Evolutionary conservation across 2,329 filamentous ascomycete genomes (phyloP).

Genomic region (Colletotrichum tropicicola): DNA sequence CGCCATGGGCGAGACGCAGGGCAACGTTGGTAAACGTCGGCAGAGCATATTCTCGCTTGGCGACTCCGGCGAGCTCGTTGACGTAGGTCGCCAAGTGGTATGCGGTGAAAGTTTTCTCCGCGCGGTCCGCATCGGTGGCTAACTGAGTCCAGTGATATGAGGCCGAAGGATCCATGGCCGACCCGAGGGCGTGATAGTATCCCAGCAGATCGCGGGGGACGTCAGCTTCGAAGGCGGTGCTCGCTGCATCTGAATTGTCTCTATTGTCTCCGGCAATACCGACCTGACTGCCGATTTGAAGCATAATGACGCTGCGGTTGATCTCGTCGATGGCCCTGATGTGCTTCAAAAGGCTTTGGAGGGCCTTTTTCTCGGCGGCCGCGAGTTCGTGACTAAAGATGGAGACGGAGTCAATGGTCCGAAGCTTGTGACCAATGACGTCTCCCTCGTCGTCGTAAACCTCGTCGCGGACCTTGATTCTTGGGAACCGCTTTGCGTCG

Average conservation of each 20-base stretch:
- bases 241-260: not conserved
- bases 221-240: not conserved
- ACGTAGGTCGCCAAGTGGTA: not conserved
- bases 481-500: not conserved
- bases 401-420: not conserved
- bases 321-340: not conserved
- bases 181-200: not conserved
- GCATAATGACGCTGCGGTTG: not conserved
- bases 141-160: not conserved
- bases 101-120: not conserved
- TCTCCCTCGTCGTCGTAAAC: not conserved
- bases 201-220: not conserved
- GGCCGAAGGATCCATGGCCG: too few species aligned
- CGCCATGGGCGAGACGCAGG: too few species aligned
- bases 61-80: not conserved
- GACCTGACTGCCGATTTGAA: not conserved
- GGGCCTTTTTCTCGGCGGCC: not conserved
- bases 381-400: not conserved
- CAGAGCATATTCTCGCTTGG: not conserved
- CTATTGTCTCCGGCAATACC: not conserved
- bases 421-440: too few species aligned
- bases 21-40: not conserved
- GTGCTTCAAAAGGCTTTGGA: not conserved
- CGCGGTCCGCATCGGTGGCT: not conserved
- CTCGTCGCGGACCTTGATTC: not conserved